Conservation (phyloP, 306 rosid species). For the Rosa rugosa region DNA sequence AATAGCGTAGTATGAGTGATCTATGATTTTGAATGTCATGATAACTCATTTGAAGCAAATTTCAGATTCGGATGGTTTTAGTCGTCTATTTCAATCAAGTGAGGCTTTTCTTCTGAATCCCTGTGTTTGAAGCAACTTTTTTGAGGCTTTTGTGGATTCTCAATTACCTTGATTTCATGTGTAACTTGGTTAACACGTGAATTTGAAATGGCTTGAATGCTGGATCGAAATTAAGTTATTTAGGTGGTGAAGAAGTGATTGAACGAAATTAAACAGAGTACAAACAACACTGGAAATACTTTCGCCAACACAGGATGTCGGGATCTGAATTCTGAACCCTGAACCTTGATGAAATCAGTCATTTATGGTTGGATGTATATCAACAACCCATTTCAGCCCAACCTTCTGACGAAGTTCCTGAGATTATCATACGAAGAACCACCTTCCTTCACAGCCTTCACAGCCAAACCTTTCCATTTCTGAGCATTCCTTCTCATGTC, state of each 20-base stretch:
- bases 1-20: neutral
- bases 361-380: neutral
- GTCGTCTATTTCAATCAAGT: neutral
- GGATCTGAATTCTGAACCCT: neutral
- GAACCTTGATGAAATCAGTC: neutral
- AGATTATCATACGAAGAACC: constrained; percentile 34
- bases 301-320: neutral
- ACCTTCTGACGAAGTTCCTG: constrained; percentile 2
- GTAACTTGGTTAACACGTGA: neutral
- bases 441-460: constrained; percentile 20
- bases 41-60: neutral
- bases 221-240: neutral
- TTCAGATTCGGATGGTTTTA: neutral
- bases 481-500: constrained; percentile 28
- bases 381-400: neutral
- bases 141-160: neutral
- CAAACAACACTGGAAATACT: constrained; percentile 3
- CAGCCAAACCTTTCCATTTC: constrained; percentile 37
- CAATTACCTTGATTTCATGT: neutral
- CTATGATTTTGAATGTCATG: neutral
- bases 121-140: neutral
- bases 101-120: neutral
- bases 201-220: neutral
- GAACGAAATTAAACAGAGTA: neutral
- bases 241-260: neutral